Conservation (phyloP, 108 stramenopile species). For the Chaetoceros muelleri region DNA sequence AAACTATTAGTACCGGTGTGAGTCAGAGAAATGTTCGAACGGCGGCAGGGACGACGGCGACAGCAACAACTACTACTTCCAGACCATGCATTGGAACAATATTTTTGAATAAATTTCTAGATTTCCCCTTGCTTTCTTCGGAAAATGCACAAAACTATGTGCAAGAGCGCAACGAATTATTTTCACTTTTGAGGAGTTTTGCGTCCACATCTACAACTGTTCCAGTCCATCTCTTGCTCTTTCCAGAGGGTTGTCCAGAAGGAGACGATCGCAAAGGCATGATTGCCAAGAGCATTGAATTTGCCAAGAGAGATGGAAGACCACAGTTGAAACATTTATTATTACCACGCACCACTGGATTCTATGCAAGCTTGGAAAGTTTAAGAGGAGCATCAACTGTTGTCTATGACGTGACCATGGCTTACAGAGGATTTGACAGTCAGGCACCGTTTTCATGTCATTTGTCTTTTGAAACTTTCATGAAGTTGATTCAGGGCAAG, state of each 20-base stretch:
- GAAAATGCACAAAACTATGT: conserved; percentile 32
- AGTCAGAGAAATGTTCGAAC: too few species aligned
- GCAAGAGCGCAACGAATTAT: conserved; percentile 38
- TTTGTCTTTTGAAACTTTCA: conserved; percentile 19
- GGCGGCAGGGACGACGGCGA: not conserved
- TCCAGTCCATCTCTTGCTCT: conserved; percentile 43
- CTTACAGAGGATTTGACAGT: conserved; percentile 38
- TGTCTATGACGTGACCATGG: conserved; percentile 68
- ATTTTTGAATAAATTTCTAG: conserved; percentile 41
- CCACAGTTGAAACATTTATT: conserved; percentile 65
- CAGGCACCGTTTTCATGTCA: conserved; percentile 16
- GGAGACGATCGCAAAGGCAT: conserved; percentile 37
- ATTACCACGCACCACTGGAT: conserved; percentile 58
- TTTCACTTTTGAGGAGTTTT: conserved; percentile 45
- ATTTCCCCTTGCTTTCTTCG: conserved; percentile 53
- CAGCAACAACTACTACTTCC: not conserved
- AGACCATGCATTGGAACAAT: conserved; percentile 14
- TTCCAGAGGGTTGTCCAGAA: conserved; percentile 50
- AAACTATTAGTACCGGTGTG: not conserved
- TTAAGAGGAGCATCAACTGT: conserved; percentile 53
- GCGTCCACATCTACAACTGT: conserved; percentile 7
- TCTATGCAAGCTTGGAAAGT: conserved; percentile 59
- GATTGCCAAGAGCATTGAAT: conserved; percentile 58
- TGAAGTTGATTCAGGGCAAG: conserved; percentile 24
- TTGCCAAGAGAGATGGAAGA: conserved; percentile 61